phyloP scores from a whole-genome alignment of 2,329 filamentous ascomycete genomes.

The Botrytis deweyae region DNA sequence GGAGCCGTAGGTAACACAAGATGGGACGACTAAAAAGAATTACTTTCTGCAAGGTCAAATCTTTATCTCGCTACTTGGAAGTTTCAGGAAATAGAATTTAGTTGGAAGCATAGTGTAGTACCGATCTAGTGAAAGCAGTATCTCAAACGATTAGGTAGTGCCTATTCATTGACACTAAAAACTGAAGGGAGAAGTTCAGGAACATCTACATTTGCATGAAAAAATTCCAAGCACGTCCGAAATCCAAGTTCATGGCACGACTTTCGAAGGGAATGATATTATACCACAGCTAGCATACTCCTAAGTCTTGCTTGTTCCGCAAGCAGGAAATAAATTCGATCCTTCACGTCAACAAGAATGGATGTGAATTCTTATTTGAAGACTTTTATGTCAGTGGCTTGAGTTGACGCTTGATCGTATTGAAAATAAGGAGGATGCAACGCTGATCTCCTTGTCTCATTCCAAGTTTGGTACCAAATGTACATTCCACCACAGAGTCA shows the following conservation, averaged over 20 bases:
- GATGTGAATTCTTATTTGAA: background rate
- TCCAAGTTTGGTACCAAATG: background rate
- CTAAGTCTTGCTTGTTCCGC: background rate
- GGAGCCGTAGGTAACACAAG: background rate
- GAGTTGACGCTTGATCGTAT: background rate
- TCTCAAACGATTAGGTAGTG: background rate
- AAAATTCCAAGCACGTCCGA: background rate
- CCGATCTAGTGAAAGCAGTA: background rate
- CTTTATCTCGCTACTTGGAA: background rate
- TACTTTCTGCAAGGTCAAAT: no score
- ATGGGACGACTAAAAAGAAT: background rate
- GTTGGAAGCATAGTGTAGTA: no score
- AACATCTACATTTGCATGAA: no score
- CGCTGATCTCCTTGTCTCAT: background rate
- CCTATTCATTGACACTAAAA: background rate
- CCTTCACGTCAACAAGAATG: background rate
- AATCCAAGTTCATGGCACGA: background rate
- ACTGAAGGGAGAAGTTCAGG: background rate
- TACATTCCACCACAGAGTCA: background rate
- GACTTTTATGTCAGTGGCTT: no score
- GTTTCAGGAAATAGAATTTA: background rate
- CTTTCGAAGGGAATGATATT: background rate
- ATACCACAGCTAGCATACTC: background rate
- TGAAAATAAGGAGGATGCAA: no score
- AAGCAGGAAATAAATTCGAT: no score